These are phyloP conservation scores for Parasarocladium wereldwijsianum DNA, from an alignment of 2,329 filamentous ascomycete species.

Conservation along the genomic window DNA sequence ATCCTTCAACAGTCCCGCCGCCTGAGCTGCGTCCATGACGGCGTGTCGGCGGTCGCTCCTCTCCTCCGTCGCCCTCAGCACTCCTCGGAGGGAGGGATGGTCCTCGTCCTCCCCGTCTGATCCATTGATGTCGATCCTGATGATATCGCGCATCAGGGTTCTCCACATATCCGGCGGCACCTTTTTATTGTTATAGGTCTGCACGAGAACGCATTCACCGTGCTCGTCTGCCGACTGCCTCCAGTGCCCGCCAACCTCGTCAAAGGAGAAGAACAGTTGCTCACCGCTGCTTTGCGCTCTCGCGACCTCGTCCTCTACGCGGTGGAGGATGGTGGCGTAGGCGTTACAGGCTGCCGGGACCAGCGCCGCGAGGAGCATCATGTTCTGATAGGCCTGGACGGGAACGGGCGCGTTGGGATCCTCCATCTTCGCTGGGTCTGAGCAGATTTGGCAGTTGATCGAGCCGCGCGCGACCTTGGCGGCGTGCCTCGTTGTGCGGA, in stretches of 20 bases:
- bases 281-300: slow-evolving; percentile 22
- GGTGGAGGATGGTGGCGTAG: slow-evolving; percentile 37
- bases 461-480: slow-evolving; percentile 33
- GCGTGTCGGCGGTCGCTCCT: slow-evolving; percentile 32
- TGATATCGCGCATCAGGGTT: slow-evolving; percentile 33
- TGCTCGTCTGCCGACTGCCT: slow-evolving; percentile 15
- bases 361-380: slow-evolving; percentile 43
- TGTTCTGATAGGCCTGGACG: slow-evolving; percentile 39
- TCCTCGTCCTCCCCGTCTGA: slow-evolving; percentile 14
- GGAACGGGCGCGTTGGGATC: slow-evolving; percentile 20
- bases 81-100: slow-evolving; percentile 26
- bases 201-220: slow-evolving; percentile 12
- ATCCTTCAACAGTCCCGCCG: slow-evolving; percentile 18
- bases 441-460: slow-evolving; percentile 36
- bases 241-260: slow-evolving; percentile 34
- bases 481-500: slow-evolving; percentile 31
- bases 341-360: slow-evolving; percentile 42
- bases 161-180: slow-evolving; percentile 41
- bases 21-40: slow-evolving; percentile 29
- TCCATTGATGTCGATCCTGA: slow-evolving; percentile 44
- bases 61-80: slow-evolving; percentile 37
- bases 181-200: slow-evolving; percentile 23
- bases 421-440: slow-evolving; percentile 17
- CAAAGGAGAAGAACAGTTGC: slow-evolving; percentile 28
- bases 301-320: slow-evolving; percentile 37